Conservation (phyloP, 1,284 basidiomycete genomes). For the Pascua guehoae region DNA sequence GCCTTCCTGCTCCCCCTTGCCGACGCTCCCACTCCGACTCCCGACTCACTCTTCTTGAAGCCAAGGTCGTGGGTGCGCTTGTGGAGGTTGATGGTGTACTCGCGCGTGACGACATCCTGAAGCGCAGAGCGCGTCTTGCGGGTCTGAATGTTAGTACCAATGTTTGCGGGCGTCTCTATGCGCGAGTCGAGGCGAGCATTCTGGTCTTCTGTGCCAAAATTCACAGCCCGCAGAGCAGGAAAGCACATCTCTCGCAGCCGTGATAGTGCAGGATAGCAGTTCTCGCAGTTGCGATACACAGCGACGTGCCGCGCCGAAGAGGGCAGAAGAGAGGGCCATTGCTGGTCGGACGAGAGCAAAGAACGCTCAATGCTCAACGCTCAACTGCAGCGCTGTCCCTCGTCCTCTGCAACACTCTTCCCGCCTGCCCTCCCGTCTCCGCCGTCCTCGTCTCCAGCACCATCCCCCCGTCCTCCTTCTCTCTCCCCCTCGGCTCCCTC, state of each 20-base stretch:
- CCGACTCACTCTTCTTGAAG: slow-evolving; percentile 74
- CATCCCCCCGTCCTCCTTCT: neutral
- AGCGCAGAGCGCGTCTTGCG: slow-evolving; percentile 87
- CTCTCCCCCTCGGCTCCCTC: neutral
- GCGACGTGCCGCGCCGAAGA: neutral
- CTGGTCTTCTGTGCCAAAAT: neutral
- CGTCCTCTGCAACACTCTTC: neutral
- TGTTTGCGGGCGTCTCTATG: neutral
- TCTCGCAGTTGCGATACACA: neutral
- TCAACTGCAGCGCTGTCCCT: neutral
- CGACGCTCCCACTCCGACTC: neutral
- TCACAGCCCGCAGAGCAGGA: neutral
- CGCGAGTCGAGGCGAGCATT: too few relatives aligned
- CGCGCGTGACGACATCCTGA: slow-evolving; percentile 91
- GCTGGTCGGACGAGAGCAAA: neutral
- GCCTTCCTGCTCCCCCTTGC: neutral
- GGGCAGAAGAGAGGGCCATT: neutral
- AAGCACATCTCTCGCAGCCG: neutral
- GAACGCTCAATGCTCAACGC: neutral
- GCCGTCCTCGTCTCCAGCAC: neutral
- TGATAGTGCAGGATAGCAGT: neutral
- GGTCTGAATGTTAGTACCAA: slow-evolving; percentile 53
- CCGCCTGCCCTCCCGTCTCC: neutral
- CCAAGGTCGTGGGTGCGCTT: slow-evolving; percentile 84
- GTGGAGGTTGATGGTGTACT: slow-evolving; percentile 95